Evolutionary conservation across 2,329 filamentous ascomycete genomes (phyloP).

Genomic region (Exophiala dermatitidis): DNA sequence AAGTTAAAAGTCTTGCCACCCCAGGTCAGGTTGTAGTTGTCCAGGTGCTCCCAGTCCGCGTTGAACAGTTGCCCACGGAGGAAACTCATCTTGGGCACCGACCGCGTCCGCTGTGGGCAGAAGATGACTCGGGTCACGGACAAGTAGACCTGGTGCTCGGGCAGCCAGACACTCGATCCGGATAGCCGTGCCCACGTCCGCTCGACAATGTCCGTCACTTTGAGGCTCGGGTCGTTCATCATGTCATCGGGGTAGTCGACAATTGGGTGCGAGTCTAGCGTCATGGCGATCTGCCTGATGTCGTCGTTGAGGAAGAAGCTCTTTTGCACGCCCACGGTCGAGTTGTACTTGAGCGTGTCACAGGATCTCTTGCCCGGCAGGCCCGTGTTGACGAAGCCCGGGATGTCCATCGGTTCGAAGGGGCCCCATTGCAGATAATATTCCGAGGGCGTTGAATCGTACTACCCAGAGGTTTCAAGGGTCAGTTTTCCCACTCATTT

Average conservation of each 20-base stretch:
- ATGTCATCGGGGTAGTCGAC: constrained; percentile 20
- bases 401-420: constrained; percentile 18
- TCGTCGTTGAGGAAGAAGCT: constrained; percentile 29
- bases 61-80: constrained; percentile 27
- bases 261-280: constrained; percentile 19
- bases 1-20: constrained; percentile 22
- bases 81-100: constrained; percentile 28
- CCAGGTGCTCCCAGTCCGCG: constrained; percentile 26
- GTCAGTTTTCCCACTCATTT: no score
- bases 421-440: constrained; percentile 22
- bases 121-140: constrained; percentile 25
- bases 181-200: constrained; percentile 22
- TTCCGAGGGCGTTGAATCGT: constrained; percentile 11
- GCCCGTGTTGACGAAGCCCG: constrained; percentile 21
- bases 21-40: constrained; percentile 26
- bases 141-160: constrained; percentile 21
- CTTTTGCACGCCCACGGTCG: constrained; percentile 22
- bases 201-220: constrained; percentile 15
- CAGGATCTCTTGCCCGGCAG: constrained; percentile 21
- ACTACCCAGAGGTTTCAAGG: neutral
- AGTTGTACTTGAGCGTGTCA: constrained; percentile 19
- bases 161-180: constrained; percentile 26
- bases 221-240: constrained; percentile 15
- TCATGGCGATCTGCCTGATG: constrained; percentile 20
- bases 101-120: constrained; percentile 17